phyloP scores from a whole-genome alignment of 2,329 filamentous ascomycete species.

The Aspergillus vadensis region DNA sequence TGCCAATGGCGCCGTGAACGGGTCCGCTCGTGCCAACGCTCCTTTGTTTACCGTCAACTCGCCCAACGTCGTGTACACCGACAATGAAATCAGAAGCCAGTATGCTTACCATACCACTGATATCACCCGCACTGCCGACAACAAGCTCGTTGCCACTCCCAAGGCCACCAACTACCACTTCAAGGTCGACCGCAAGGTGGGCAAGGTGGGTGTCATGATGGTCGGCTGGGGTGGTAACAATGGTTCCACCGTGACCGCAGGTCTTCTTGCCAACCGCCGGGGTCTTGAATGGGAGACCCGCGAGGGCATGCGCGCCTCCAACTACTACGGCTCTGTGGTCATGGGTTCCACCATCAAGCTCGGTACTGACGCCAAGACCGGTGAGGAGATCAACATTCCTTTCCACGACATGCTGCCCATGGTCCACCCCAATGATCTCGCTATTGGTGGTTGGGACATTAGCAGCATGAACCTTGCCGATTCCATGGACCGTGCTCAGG shows the following conservation, averaged over 20 bases:
- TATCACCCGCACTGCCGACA: slow-evolving; percentile 69
- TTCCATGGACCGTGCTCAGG: slow-evolving; percentile 93
- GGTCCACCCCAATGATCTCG: slow-evolving; percentile 95
- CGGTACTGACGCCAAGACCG: slow-evolving; percentile 79
- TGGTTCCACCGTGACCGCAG: slow-evolving; percentile 92
- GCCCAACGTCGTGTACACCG: slow-evolving; percentile 88
- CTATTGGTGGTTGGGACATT: slow-evolving; percentile 97
- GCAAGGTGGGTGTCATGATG: slow-evolving; percentile 94
- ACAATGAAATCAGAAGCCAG: slow-evolving; percentile 83
- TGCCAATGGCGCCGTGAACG: slow-evolving; percentile 57
- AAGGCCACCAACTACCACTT: slow-evolving; percentile 93
- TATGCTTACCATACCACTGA: slow-evolving; percentile 96
- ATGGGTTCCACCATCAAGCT: slow-evolving; percentile 98
- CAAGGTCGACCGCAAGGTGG: slow-evolving; percentile 91
- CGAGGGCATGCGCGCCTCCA: slow-evolving; percentile 79
- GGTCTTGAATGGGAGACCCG: slow-evolving; percentile 89
- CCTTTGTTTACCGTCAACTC: slow-evolving; percentile 83
- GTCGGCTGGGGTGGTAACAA: slow-evolving; percentile 99
- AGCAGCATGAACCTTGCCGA: slow-evolving; percentile 84
- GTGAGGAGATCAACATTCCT: slow-evolving; percentile 90
- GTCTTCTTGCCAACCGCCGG: slow-evolving; percentile 92
- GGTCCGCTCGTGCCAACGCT: slow-evolving; percentile 48
- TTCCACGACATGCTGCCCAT: slow-evolving; percentile 94
- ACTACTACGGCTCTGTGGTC: slow-evolving; percentile 97
- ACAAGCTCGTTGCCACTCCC: slow-evolving; percentile 80